Evolutionary conservation across 345 rosid species (phyloP).

Genomic region (Boechera retrofracta): DNA sequence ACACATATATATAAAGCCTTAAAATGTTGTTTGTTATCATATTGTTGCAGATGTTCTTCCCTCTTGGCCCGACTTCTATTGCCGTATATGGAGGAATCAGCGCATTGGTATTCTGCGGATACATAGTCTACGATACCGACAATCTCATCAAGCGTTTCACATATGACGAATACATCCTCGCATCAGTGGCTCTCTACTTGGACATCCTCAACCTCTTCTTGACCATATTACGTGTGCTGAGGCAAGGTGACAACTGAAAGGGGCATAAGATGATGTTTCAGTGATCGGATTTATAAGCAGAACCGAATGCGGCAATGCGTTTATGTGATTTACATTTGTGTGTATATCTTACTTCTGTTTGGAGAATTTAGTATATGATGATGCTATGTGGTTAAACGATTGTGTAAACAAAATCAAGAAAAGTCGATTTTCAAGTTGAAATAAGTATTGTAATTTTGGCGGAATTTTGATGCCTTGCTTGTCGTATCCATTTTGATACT

Average conservation of each 20-base stretch:
- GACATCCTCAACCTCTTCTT: slow-evolving; percentile 93
- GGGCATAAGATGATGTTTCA: background rate
- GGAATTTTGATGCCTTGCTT: background rate
- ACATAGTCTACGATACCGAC: slow-evolving; percentile 87
- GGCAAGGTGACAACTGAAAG: slow-evolving; percentile 59
- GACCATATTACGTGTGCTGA: slow-evolving; percentile 79
- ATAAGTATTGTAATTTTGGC: slow-evolving; percentile 12
- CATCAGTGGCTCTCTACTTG: slow-evolving; percentile 84
- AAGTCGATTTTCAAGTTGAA: slow-evolving; percentile 22
- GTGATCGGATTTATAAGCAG: slow-evolving; percentile 1
- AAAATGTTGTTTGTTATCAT: background rate
- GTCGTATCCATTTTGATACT: background rate
- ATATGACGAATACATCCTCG: slow-evolving; percentile 90
- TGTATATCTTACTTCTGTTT: slow-evolving; percentile 34
- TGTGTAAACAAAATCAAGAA: slow-evolving; percentile 18
- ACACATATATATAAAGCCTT: background rate
- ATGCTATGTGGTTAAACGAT: slow-evolving; percentile 20
- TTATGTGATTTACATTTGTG: slow-evolving; percentile 37
- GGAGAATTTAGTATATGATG: slow-evolving; percentile 19
- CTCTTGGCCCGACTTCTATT: slow-evolving; percentile 77
- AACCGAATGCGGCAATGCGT: background rate
- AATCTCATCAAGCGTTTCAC: slow-evolving; percentile 93
- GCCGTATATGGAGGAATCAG: slow-evolving; percentile 83
- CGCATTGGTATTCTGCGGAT: slow-evolving; percentile 89
- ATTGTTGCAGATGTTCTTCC: slow-evolving; percentile 73